Evolutionary conservation across 1,284 basidiomycete genomes (phyloP).

Genomic region (Austroboletus olivaceoglutinosus): DNA sequence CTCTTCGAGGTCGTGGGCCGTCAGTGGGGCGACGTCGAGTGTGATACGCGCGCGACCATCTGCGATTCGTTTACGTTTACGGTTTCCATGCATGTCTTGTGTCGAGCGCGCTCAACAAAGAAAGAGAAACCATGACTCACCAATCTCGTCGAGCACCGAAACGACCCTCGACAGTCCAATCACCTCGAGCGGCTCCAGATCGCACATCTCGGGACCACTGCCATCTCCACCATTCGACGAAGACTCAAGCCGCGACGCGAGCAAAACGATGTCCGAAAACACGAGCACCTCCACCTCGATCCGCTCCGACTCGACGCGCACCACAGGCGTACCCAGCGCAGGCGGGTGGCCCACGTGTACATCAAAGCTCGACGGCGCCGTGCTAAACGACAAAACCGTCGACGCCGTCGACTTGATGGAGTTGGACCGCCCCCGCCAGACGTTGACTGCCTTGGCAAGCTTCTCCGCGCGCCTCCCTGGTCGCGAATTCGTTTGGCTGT

Average conservation of each 20-base stretch:
- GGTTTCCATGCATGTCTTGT: too few species aligned
- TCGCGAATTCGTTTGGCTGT: not conserved
- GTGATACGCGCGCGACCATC: conserved; percentile 1
- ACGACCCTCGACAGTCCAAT: conserved; percentile 19
- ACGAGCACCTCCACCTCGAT: conserved; percentile 52
- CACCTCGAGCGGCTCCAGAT: conserved; percentile 41
- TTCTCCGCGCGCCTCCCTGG: conserved; percentile 19
- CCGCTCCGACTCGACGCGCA: conserved; percentile 31
- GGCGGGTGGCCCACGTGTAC: conserved; percentile 9
- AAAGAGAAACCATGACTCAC: not conserved
- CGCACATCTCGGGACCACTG: not conserved
- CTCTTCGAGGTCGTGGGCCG: conserved; percentile 41
- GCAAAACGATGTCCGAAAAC: conserved; percentile 67
- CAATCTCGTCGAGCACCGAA: conserved; percentile 38
- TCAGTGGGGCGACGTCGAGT: conserved; percentile 45
- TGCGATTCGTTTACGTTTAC: not conserved
- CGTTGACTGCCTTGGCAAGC: conserved; percentile 29
- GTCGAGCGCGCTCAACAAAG: conserved; percentile 38
- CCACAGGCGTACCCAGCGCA: conserved; percentile 13
- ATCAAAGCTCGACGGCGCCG: conserved; percentile 33
- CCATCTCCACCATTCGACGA: not conserved
- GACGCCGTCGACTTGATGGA: conserved; percentile 50
- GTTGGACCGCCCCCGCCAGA: conserved; percentile 42
- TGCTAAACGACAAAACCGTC: conserved; percentile 33
- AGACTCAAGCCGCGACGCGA: conserved; percentile 37